A percentile compares a stretch with the other conserved stretches of the same genome.
These are phyloP conservation scores for Adansonia digitata DNA, from an alignment of 345 rosid genomes.

Conservation along the genomic window DNA sequence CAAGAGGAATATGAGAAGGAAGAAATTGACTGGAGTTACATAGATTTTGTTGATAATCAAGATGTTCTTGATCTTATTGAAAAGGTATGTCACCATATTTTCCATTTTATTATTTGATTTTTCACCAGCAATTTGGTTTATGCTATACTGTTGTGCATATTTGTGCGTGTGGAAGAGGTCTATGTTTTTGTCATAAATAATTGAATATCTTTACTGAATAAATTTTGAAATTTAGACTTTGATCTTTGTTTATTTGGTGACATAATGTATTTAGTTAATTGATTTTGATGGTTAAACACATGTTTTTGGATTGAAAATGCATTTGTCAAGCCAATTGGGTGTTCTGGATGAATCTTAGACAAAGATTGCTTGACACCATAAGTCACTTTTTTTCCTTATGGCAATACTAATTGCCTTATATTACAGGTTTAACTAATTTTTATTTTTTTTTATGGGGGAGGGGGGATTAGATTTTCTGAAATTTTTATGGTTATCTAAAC, in stretches of 20 bases:
- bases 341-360: neutral
- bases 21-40: constrained; percentile 97
- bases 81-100: constrained; percentile 44
- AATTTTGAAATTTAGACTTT: neutral
- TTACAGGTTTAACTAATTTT: neutral
- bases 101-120: neutral
- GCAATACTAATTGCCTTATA: neutral
- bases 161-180: neutral
- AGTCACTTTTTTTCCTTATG: neutral
- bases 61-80: constrained; percentile 95
- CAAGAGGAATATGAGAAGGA: constrained; percentile 97
- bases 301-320: neutral
- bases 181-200: neutral
- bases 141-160: neutral
- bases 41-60: constrained; percentile 92
- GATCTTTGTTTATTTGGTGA: neutral
- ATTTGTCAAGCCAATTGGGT: neutral
- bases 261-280: neutral
- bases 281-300: neutral
- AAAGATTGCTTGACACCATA: neutral
- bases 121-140: neutral
- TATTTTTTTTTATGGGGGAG: neutral
- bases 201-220: neutral
- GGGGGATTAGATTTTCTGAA: neutral
- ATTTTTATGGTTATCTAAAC: neutral